A percentile compares a stretch with the other conserved stretches of the same genome.
Evolutionary conservation across 2,329 filamentous ascomycete species (phyloP).

Genomic region (Aspergillus oerlinghausenensis): DNA sequence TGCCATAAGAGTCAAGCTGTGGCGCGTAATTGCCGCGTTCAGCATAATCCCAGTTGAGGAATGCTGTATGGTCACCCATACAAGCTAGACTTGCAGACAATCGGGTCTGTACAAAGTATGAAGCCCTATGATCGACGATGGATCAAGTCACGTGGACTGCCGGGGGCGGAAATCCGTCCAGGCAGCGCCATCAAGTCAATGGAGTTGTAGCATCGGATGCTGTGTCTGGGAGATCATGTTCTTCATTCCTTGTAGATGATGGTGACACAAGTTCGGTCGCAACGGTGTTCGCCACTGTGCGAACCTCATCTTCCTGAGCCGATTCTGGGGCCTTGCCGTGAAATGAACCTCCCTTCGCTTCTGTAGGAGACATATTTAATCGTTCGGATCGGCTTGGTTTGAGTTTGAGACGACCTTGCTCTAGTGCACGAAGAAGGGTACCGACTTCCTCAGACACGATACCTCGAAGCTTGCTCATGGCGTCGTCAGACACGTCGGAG

Average conservation of each 20-base stretch:
- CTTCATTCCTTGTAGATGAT: conserved; percentile 11
- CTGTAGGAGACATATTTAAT: conserved; percentile 29
- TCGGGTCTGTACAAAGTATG: background rate
- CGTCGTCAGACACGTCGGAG: conserved; percentile 35
- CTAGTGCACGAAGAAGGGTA: conserved; percentile 31
- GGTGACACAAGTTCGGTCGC: conserved; percentile 23
- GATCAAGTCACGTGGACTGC: background rate
- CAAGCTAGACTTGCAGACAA: background rate
- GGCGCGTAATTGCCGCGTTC: background rate
- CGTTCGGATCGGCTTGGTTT: conserved; percentile 32
- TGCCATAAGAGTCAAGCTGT: background rate
- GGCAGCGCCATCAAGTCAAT: conserved; percentile 2
- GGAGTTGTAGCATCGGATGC: conserved; percentile 24
- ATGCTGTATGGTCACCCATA: background rate
- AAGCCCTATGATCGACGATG: background rate
- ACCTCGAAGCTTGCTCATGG: conserved; percentile 34
- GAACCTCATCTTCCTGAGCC: conserved; percentile 16
- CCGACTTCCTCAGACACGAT: conserved; percentile 34
- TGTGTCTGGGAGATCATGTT: conserved; percentile 19
- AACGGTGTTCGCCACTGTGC: conserved; percentile 21
- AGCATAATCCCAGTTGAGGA: background rate
- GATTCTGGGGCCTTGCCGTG: conserved; percentile 14
- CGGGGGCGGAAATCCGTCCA: background rate
- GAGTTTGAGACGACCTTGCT: conserved; percentile 31
- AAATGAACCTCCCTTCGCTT: conserved; percentile 23